Conservation (phyloP, 2,329 filamentous ascomycete species). For the Alternaria novae-zelandiae region DNA sequence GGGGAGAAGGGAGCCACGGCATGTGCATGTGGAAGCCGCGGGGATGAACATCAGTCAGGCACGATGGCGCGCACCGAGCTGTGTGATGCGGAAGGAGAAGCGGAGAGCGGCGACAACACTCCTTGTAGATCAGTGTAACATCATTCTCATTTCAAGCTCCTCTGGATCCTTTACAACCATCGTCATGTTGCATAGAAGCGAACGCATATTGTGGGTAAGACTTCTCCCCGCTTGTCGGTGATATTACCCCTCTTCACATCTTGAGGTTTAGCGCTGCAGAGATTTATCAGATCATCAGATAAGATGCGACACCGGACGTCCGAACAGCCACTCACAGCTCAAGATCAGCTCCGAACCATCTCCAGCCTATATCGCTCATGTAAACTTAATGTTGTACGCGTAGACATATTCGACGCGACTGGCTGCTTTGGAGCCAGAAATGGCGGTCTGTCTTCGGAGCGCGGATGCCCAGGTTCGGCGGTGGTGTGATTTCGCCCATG, state of each 20-base stretch:
- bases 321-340: conserved; percentile 1
- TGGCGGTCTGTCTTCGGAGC: background rate
- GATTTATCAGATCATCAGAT: conserved; percentile 27
- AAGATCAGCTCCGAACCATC: background rate
- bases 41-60: background rate
- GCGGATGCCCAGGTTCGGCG: background rate
- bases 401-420: background rate
- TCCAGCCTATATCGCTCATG: background rate
- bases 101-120: background rate
- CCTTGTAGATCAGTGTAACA: background rate
- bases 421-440: background rate
- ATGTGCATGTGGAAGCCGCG: background rate
- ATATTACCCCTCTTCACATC: background rate
- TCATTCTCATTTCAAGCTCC: accelerated
- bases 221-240: background rate
- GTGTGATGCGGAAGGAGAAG: background rate
- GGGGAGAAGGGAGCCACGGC: background rate
- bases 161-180: background rate
- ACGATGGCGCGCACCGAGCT: background rate
- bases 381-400: background rate
- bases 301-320: conserved; percentile 18
- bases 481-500: background rate
- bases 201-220: background rate
- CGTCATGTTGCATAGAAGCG: background rate
- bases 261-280: background rate